These are phyloP conservation scores for Carex myosuroides DNA, from an alignment of 176 grass and related monocot genomes.

Conservation along the genomic window DNA sequence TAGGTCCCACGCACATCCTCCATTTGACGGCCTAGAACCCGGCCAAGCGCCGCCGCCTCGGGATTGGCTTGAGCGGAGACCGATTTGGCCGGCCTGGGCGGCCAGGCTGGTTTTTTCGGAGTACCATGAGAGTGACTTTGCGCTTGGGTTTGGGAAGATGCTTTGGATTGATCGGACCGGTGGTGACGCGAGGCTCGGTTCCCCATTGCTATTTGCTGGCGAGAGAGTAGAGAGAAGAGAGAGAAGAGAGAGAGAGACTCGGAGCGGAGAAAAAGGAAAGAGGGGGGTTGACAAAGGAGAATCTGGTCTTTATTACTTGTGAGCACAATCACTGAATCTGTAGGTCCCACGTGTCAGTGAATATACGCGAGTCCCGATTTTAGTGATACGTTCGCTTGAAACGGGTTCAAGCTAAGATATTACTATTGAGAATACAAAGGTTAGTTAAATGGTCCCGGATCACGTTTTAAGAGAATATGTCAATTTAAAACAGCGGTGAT, in stretches of 20 bases:
- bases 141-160: not conserved
- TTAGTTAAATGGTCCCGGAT: not conserved
- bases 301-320: not conserved
- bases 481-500: too few relatives aligned
- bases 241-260: not conserved
- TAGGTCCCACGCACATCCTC: conserved; percentile 86
- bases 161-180: conserved; percentile 24
- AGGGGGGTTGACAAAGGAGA: not conserved
- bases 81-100: not conserved
- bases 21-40: conserved; percentile 71
- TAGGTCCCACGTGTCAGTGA: not conserved
- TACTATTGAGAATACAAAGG: not conserved
- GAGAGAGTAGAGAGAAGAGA: not conserved
- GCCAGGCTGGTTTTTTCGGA: conserved; percentile 5
- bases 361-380: not conserved
- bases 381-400: not conserved
- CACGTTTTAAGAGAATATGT: not conserved
- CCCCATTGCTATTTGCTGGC: conserved; percentile 43
- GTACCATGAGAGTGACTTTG: conserved; percentile 21
- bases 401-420: not conserved
- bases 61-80: not conserved
- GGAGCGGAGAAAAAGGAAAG: not conserved
- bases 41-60: conserved; percentile 33
- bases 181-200: conserved; percentile 62
- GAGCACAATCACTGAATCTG: not conserved